phyloP scores from a whole-genome alignment of 2,329 filamentous ascomycete species.

The Thielaviopsis ethacetica region DNA sequence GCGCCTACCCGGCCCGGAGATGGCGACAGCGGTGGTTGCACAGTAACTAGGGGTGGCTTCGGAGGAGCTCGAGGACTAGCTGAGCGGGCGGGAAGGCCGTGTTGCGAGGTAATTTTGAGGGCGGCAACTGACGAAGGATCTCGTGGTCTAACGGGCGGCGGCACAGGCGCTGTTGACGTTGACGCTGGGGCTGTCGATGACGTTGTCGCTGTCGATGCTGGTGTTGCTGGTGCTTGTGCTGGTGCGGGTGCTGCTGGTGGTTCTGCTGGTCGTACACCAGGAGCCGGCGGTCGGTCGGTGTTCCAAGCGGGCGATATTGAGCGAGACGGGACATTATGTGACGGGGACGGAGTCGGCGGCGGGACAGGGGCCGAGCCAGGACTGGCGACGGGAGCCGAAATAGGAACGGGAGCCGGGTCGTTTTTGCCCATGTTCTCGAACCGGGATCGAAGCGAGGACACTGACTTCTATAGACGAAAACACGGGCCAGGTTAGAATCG shows the following conservation, averaged over 20 bases:
- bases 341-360: neutral
- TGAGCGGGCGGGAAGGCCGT: constrained; percentile 12
- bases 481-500: constrained; percentile 32
- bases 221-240: neutral
- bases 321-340: constrained; percentile 16
- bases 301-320: constrained; percentile 24
- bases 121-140: constrained; percentile 15
- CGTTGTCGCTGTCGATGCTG: neutral
- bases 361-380: constrained; percentile 10
- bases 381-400: constrained; percentile 22
- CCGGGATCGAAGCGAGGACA: constrained; percentile 64
- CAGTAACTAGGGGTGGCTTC: constrained; percentile 45
- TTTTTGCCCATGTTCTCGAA: constrained; percentile 60
- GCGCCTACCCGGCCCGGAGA: constrained; percentile 30
- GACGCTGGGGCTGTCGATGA: neutral
- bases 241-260: neutral
- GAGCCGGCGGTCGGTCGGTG: constrained; percentile 26
- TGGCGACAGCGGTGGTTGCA: constrained; percentile 56
- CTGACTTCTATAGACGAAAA: constrained; percentile 43
- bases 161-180: neutral
- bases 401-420: constrained; percentile 19
- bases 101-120: constrained; percentile 15
- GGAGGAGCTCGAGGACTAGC: constrained; percentile 11
- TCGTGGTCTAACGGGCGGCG: constrained; percentile 16
- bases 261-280: constrained; percentile 15